A percentile compares a stretch with the other conserved stretches of the same genome.
phyloP scores from a whole-genome alignment of 306 rosid genomes.

The Quillaja saponaria region DNA sequence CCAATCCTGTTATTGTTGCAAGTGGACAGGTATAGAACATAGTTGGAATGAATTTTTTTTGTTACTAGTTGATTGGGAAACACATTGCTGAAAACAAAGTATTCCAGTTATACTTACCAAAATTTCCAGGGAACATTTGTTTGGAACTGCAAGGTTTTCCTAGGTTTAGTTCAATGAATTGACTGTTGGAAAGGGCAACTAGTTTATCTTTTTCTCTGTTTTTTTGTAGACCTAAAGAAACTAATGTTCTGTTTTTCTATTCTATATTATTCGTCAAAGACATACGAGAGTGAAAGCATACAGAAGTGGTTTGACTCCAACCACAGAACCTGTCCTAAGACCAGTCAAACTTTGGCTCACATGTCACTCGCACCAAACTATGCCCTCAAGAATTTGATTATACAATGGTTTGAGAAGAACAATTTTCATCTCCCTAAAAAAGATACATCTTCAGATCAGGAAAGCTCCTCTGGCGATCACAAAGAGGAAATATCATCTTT shows the following conservation, averaged over 20 bases:
- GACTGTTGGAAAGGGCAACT: too few relatives aligned
- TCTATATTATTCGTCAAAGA: slow-evolving; percentile 39
- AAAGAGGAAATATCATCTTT: slow-evolving; percentile 53
- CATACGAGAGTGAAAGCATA: slow-evolving; percentile 87
- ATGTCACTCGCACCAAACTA: slow-evolving; percentile 54
- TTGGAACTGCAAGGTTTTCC: not conserved
- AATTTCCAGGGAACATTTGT: not conserved
- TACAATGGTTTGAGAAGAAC: slow-evolving; percentile 70
- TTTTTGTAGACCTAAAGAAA: not conserved
- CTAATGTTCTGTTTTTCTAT: slow-evolving; percentile 13
- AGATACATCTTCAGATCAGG: slow-evolving; percentile 31
- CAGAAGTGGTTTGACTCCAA: slow-evolving; percentile 73
- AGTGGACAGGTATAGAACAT: slow-evolving; percentile 92
- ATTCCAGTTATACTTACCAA: not conserved
- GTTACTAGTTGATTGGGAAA: not conserved
- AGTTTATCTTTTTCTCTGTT: not conserved
- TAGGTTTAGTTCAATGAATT: not conserved
- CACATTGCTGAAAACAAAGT: not conserved
- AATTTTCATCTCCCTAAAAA: slow-evolving; percentile 54
- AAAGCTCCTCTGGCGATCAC: slow-evolving; percentile 33
- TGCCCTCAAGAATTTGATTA: slow-evolving; percentile 59
- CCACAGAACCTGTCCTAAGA: slow-evolving; percentile 61
- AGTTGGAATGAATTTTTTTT: not conserved
- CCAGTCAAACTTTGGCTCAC: slow-evolving; percentile 50
- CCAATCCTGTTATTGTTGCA: slow-evolving; percentile 83